Evolutionary conservation across 306 rosid species (phyloP).

Genomic region (Trifolium subterraneum): DNA sequence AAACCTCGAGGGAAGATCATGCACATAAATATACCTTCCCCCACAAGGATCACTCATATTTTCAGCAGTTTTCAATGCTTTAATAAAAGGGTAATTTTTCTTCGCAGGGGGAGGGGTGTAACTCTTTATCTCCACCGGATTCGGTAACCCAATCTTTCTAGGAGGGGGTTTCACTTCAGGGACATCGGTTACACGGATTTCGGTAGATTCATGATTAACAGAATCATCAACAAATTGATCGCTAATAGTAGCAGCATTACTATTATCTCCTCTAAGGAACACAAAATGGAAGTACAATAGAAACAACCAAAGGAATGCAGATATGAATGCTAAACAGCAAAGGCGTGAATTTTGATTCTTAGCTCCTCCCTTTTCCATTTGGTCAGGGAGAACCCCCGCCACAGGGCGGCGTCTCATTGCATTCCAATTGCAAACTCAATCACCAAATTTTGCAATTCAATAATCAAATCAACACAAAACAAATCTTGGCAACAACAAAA

Average conservation of each 20-base stretch:
- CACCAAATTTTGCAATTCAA: conserved; percentile 41
- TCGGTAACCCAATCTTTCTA: conserved; percentile 32
- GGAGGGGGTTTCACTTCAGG: conserved; percentile 35
- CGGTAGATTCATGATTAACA: conserved; percentile 38
- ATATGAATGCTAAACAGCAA: conserved; percentile 63
- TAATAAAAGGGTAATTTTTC: conserved; percentile 62
- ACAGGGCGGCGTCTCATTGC: conserved; percentile 83
- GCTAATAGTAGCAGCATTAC: neutral
- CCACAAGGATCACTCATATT: conserved; percentile 98
- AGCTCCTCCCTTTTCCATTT: conserved; percentile 73
- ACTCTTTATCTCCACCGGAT: conserved; percentile 2
- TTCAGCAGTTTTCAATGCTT: conserved; percentile 69
- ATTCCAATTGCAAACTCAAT: conserved; percentile 36
- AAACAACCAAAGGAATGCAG: conserved; percentile 78
- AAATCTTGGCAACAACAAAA: neutral
- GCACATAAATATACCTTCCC: conserved; percentile 92
- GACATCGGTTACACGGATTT: conserved; percentile 39
- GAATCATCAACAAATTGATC: conserved; percentile 42
- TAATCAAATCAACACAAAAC: conserved; percentile 4
- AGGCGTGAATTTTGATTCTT: conserved; percentile 72
- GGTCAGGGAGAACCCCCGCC: conserved; percentile 59
- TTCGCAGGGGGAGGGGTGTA: neutral
- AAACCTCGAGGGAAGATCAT: conserved; percentile 86
- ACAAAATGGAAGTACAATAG: conserved; percentile 81
- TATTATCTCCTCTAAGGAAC: conserved; percentile 52